A percentile compares a stretch with the other conserved stretches of the same genome.
Evolutionary conservation across 495 filamentous ascomycete genomes (phyloP).

Genomic region (Lepraria neglecta): DNA sequence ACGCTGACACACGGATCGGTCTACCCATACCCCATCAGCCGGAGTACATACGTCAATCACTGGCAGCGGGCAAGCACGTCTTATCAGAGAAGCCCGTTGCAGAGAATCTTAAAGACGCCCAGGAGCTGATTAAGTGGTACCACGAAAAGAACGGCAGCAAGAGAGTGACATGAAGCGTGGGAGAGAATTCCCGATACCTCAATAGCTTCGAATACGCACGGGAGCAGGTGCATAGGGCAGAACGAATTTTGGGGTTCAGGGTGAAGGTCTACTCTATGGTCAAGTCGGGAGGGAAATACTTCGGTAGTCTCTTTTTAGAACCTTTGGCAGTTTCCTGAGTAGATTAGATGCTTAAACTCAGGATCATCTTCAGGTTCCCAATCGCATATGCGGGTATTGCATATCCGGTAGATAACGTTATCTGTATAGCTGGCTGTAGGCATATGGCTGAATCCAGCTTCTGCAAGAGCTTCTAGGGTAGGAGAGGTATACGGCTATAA

Average conservation of each 20-base stretch:
- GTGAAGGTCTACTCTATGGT: slow-evolving; percentile 51
- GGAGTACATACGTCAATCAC: slow-evolving; percentile 51
- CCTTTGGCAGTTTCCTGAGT: too few species aligned
- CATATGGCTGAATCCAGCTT: background rate
- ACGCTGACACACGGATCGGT: slow-evolving; percentile 21
- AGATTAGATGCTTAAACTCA: too few species aligned
- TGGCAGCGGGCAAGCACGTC: slow-evolving; percentile 70
- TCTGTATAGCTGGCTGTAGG: background rate
- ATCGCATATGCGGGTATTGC: too few species aligned
- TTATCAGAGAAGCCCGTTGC: slow-evolving; percentile 80
- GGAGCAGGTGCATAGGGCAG: slow-evolving; percentile 53
- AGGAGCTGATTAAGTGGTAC: slow-evolving; percentile 58
- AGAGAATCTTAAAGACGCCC: slow-evolving; percentile 54
- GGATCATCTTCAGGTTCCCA: too few species aligned
- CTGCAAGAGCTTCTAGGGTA: background rate
- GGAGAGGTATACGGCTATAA: too few species aligned
- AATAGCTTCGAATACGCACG: slow-evolving; percentile 51
- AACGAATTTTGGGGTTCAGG: slow-evolving; percentile 58
- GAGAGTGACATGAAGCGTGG: slow-evolving; percentile 56
- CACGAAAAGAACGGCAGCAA: slow-evolving; percentile 40
- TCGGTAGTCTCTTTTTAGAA: too few species aligned
- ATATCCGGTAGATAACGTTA: too few species aligned
- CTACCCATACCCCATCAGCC: slow-evolving; percentile 58
- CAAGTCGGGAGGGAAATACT: slow-evolving; percentile 51
- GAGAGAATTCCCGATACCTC: slow-evolving; percentile 70